Base-by-base conservation (phyloP, 805 yeast species). In the Candida silvicultrix region DNA sequence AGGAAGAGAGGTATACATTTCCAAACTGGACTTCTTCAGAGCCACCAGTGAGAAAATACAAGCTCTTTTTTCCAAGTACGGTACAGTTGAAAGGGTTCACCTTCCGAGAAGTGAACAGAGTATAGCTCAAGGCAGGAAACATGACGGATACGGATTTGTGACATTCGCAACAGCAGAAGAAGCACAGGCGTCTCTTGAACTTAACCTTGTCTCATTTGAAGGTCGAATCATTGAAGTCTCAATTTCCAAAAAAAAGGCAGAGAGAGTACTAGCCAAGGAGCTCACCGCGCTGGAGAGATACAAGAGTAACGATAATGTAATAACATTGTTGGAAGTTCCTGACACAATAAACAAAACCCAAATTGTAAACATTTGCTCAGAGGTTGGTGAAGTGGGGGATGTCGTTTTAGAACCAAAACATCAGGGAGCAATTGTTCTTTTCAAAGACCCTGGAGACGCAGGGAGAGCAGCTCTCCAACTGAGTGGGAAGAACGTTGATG, bases 71-170 rank as follows among this genome's bases (percentile, higher is more conserved):
- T 57, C 55, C 4, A 58, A 65, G 36, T 77, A 59, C 62, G 94
- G 92, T 0, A 52, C 51, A 0, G 68, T 86, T 15, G 84, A 80
- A 45, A 64, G 62, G 35, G 59, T 85, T 0, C 69, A 66, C 29
- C 49, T 84, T 3, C 87, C 86, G 2, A 47, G 73, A 40, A 59
- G 60, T 28, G 42, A 44, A 2, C 59, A 56, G 25, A 59, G 60
- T 8, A 52, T 46, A 36, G 42, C 46, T 4, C 48, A 44, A 31
- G 50, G 51, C 2, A 59, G 59, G 32, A 65, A 63, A 29, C 66
- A 81, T 55, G 79, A 78, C 40, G 90, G 92, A 0, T 81, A 73
- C 59, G 95, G 83, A 0, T 85, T 86, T 56, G 64, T 86, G 0
- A 67, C 77, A 0, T 85, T 78, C 53, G 47, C 56, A 2, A 61